Percentiles rank a stretch among this genome's conserved stretches.
phyloP scores from a whole-genome alignment of 2,329 filamentous ascomycete genomes.

The Cladosporium cucumerinum region DNA sequence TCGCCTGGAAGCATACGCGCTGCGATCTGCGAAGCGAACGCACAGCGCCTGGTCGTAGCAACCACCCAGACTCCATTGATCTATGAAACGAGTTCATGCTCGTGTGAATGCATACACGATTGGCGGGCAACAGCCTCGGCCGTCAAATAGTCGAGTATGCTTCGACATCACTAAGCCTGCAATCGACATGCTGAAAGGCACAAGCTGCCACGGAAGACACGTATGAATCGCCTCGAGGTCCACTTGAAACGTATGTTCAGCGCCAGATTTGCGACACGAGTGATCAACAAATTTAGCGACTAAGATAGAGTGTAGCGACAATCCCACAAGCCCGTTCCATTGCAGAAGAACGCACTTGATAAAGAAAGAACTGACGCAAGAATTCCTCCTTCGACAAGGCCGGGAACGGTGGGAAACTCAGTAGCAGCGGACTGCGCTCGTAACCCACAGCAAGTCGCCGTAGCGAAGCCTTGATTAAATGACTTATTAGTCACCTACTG shows the following conservation, averaged over 20 bases:
- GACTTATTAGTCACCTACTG: not conserved
- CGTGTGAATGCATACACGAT: not conserved
- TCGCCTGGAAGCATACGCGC: not conserved
- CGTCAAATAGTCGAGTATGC: not conserved
- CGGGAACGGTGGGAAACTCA: slow-evolving; percentile 42
- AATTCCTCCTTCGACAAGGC: slow-evolving; percentile 33
- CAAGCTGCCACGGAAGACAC: not conserved
- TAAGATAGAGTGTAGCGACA: slow-evolving; percentile 33
- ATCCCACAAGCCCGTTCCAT: slow-evolving; percentile 45
- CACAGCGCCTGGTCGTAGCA: not conserved
- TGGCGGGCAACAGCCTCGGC: not conserved
- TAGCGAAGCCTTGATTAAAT: slow-evolving; percentile 4
- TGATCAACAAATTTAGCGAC: not conserved
- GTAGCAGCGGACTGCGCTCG: slow-evolving; percentile 32
- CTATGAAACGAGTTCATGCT: not conserved
- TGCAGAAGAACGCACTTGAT: slow-evolving; percentile 37
- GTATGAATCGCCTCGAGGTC: not conserved
- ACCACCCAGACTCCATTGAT: not conserved
- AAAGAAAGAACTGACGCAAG: slow-evolving; percentile 40
- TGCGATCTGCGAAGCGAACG: not conserved
- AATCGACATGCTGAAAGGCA: not conserved
- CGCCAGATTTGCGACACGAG: not conserved
- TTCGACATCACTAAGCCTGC: not conserved
- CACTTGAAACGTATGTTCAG: not conserved
- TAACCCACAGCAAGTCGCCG: slow-evolving; percentile 41